Evolutionary conservation across 352 stramenopile genomes (phyloP), one percentile per base, ranked within the genome.

Genomic region (Globisporangium solare): DNA sequence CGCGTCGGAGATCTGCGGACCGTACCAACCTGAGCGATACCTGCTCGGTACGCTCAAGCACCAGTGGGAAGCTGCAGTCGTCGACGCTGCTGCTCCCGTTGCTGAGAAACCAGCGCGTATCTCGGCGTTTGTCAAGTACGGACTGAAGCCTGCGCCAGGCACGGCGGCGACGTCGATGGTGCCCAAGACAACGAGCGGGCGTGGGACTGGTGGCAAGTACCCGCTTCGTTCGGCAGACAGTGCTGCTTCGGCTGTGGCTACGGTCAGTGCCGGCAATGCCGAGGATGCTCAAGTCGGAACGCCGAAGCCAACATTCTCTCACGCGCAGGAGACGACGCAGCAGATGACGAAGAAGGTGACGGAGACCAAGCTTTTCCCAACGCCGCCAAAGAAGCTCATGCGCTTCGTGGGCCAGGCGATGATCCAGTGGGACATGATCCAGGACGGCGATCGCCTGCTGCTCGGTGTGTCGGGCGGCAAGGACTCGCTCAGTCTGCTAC

Each of bases 401-500:
- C 76, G 76, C 14, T 76, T 61, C 56, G 78, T 94, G 21, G 80
- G 82, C 5, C 83, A 98, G 63, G 95, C 95, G 5, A 74, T 98
- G 51, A 86, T 96, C 52, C 88, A 98, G 61, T 98, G 88, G 88
- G 68, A 95, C 60, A 98, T 99, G 94, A 96, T 99, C 53, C 69
- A 98, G 66, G 89, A 97, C 47, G 96, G 96, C 17, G 96, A 99
- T 73, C 74, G 90, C 4, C 68, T 99, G 43, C 71, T 98, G 27
- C 74, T 99, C 8, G 97, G 96, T 14, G 74, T 99, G 7, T 98
- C 90, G 11, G 97, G 97, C 24, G 97, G 97, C 31, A 99, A 99
- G 73, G 97, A 99, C 68, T 98, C 92, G n/a, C 70, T 99, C 20
- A 96, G 76, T 55, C 76, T 99, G 56, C 73, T 99, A 40, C 97